Evolutionary conservation across 164 flowering plant species (phyloP).

Genomic region (Liquidambar formosana): DNA sequence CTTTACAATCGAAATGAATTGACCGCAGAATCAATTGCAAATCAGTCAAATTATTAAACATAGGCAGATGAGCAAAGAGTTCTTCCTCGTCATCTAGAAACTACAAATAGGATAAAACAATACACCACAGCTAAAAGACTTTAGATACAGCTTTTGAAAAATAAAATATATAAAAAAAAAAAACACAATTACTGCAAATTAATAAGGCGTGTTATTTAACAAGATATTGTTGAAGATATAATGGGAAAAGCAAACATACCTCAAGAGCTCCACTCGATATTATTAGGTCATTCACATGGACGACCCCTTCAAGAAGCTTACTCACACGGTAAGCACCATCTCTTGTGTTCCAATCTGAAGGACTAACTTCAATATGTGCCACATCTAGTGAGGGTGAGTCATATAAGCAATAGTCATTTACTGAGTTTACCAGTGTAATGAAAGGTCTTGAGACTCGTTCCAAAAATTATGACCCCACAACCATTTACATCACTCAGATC

Average conservation of each 20-base stretch:
- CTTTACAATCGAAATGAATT: background rate
- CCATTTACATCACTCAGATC: background rate
- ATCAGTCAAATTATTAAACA: background rate
- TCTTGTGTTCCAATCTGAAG: background rate
- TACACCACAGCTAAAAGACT: background rate
- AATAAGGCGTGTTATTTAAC: background rate
- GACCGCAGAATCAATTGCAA: background rate
- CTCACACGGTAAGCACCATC: background rate
- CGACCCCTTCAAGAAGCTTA: no score
- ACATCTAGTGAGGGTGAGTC: background rate
- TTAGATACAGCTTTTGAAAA: background rate
- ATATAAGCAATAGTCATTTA: background rate
- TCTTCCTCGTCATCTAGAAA: background rate
- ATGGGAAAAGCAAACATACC: background rate
- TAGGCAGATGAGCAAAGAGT: background rate
- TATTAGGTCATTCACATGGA: background rate
- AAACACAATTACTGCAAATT: background rate
- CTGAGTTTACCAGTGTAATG: background rate
- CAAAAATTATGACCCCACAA: slow-evolving; percentile 3
- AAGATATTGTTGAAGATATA: background rate
- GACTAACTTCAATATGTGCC: background rate
- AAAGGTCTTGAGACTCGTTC: background rate
- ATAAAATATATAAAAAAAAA: background rate
- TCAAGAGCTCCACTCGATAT: background rate
- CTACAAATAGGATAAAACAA: background rate